Evolutionary conservation across 257 asterid species (phyloP).

Genomic region (Fraxinus quadrangulata): DNA sequence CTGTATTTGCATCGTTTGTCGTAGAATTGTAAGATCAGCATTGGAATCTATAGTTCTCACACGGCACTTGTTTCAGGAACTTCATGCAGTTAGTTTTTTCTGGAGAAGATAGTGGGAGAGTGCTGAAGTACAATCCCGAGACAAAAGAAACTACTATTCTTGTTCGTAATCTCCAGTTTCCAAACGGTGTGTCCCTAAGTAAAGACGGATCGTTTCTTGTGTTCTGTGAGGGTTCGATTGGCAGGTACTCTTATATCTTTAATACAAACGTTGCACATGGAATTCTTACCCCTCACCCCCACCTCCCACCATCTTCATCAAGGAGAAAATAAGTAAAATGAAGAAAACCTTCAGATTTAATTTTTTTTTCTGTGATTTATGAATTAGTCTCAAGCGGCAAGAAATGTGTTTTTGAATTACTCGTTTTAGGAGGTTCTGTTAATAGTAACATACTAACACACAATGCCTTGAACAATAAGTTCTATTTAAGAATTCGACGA

Average conservation of each 20-base stretch:
- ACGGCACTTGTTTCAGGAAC: conserved; percentile 54
- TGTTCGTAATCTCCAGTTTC: conserved; percentile 68
- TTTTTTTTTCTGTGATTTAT: not conserved
- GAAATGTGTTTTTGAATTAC: not conserved
- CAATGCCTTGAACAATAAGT: not conserved
- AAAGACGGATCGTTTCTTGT: conserved; percentile 84
- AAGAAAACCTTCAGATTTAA: not conserved
- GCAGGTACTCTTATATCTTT: conserved; percentile 51
- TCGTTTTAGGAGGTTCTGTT: not conserved
- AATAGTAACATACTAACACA: not conserved
- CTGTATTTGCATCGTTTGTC: not conserved
- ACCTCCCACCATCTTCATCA: not conserved
- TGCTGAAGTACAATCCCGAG: conserved; percentile 67
- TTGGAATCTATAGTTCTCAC: not conserved
- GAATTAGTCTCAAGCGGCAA: not conserved
- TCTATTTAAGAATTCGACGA: not conserved
- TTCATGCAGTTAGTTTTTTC: conserved; percentile 77
- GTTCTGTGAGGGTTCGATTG: conserved; percentile 73
- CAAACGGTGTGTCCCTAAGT: conserved; percentile 85
- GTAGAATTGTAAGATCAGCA: not conserved
- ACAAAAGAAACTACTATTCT: conserved; percentile 81
- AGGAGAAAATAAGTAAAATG: not conserved
- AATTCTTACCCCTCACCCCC: not conserved
- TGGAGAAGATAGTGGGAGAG: conserved; percentile 79
- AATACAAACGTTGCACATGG: not conserved